A percentile compares a stretch with the other conserved stretches of the same genome.
Evolutionary conservation across 73 alveolate species (phyloP).

Genomic region (Symbiodinium pilosum): DNA sequence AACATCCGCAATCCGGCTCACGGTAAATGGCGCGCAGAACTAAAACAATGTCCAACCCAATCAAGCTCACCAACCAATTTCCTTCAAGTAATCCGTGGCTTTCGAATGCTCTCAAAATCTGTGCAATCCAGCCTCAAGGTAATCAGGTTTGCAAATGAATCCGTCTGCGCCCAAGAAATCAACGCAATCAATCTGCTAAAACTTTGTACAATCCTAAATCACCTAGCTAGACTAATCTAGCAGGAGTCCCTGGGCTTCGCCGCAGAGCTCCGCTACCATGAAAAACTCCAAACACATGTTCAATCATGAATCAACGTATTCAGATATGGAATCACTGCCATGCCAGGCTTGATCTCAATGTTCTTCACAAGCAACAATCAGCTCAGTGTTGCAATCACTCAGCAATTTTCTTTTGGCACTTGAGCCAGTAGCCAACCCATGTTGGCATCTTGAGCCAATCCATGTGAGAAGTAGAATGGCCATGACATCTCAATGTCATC

Average conservation of each 20-base stretch:
- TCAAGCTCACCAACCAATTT: not conserved
- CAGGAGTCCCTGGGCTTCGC: not conserved
- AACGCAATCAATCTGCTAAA: not conserved
- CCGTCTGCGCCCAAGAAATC: not conserved
- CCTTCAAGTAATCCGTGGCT: not conserved
- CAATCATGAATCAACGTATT: no score
- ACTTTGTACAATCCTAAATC: not conserved
- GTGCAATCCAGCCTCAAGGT: not conserved
- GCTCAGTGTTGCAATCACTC: no score
- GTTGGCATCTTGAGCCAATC: no score
- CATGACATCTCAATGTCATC: no score
- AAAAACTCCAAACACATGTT: not conserved
- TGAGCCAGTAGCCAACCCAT: no score
- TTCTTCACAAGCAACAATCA: no score
- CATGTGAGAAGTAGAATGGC: no score
- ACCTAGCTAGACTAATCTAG: not conserved
- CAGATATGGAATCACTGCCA: no score
- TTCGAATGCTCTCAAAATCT: not conserved
- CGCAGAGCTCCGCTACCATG: not conserved
- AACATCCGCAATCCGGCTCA: not conserved
- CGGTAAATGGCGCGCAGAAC: not conserved
- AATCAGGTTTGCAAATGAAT: not conserved
- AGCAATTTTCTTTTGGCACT: no score
- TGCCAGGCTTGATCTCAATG: no score
- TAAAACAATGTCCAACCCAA: not conserved